These are phyloP conservation scores for Backusella sp. DNA, from an alignment of 192 early-diverging fungal genomes.

Conservation along the genomic window DNA sequence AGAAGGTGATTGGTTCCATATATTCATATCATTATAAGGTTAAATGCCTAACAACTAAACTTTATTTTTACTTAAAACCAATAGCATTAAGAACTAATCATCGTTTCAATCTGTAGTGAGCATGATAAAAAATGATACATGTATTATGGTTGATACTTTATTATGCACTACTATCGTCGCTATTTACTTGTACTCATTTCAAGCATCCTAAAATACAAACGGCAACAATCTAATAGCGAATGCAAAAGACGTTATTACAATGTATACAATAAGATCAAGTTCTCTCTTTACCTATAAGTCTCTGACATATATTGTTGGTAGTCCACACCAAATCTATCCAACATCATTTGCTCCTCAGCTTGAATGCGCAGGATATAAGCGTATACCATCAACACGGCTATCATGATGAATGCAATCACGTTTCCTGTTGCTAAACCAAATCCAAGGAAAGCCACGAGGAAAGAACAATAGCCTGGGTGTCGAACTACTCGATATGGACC, in stretches of 20 bases:
- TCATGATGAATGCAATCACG: slow-evolving; percentile 14
- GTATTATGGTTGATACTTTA: background rate
- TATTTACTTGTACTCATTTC: background rate
- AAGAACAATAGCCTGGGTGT: slow-evolving; percentile 37
- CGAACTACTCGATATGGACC: slow-evolving; percentile 38
- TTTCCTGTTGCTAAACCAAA: slow-evolving; percentile 33
- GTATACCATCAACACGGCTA: slow-evolving; percentile 11
- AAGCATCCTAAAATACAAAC: background rate
- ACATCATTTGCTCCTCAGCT: slow-evolving; percentile 35
- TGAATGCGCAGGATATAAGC: slow-evolving; percentile 30
- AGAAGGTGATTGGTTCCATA: background rate
- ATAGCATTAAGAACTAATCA: too few relatives aligned
- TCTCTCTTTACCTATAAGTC: slow-evolving; percentile 22
- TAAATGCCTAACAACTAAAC: background rate
- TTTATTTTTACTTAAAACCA: background rate
- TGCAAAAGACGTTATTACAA: background rate
- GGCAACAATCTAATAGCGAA: background rate
- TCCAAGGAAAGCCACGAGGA: slow-evolving; percentile 31
- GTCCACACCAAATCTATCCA: slow-evolving; percentile 38
- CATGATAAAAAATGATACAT: background rate
- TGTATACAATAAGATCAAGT: background rate
- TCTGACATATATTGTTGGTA: slow-evolving; percentile 42
- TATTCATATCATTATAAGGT: background rate
- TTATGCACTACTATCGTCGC: background rate
- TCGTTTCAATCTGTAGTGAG: too few relatives aligned